These are phyloP conservation scores for Neurospora sp. DNA, from an alignment of 495 filamentous ascomycete genomes.

Conservation along the genomic window DNA sequence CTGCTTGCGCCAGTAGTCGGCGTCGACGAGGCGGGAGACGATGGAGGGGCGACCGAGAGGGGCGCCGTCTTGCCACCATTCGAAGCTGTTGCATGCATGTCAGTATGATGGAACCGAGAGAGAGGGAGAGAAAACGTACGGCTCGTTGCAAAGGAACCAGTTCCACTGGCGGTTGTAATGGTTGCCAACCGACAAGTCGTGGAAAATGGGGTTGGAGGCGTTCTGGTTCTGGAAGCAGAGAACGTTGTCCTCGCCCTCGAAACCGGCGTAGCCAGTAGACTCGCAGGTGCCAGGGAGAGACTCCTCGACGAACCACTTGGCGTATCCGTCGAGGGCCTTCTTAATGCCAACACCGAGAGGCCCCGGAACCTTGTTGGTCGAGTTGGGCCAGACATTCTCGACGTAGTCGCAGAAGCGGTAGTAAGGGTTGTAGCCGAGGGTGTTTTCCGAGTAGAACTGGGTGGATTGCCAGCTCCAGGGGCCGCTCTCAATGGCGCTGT, in stretches of 20 bases:
- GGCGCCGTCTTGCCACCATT: slow-evolving; percentile 37
- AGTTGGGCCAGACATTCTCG: slow-evolving; percentile 22
- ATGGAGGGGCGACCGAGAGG: slow-evolving; percentile 33
- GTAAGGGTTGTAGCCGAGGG: slow-evolving; percentile 12
- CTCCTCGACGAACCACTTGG: slow-evolving; percentile 40
- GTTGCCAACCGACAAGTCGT: slow-evolving; percentile 44
- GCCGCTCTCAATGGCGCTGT: slow-evolving; percentile 39
- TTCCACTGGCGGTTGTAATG: slow-evolving; percentile 48
- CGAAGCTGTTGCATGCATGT: slow-evolving; percentile 6
- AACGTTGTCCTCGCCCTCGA: slow-evolving; percentile 36
- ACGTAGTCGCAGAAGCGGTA: slow-evolving; percentile 27
- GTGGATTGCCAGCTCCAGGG: slow-evolving; percentile 49
- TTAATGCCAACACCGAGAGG: slow-evolving; percentile 16
- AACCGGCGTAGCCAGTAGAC: slow-evolving; percentile 28
- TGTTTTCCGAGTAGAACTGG: slow-evolving; percentile 29
- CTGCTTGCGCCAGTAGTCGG: slow-evolving; percentile 49
- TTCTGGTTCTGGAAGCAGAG: slow-evolving; percentile 52
- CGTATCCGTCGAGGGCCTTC: slow-evolving; percentile 23
- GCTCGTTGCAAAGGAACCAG: slow-evolving; percentile 61
- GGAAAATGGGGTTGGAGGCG: slow-evolving; percentile 44
- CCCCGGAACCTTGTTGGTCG: slow-evolving; percentile 17
- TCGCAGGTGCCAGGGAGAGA: slow-evolving; percentile 34
- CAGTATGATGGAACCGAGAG: too few relatives aligned
- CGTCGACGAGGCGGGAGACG: slow-evolving; percentile 48
- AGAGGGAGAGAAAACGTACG: slow-evolving; percentile 9